These are phyloP conservation scores for Trichoderma cornu-damae DNA, from an alignment of 2,329 filamentous ascomycete genomes.

Conservation along the genomic window DNA sequence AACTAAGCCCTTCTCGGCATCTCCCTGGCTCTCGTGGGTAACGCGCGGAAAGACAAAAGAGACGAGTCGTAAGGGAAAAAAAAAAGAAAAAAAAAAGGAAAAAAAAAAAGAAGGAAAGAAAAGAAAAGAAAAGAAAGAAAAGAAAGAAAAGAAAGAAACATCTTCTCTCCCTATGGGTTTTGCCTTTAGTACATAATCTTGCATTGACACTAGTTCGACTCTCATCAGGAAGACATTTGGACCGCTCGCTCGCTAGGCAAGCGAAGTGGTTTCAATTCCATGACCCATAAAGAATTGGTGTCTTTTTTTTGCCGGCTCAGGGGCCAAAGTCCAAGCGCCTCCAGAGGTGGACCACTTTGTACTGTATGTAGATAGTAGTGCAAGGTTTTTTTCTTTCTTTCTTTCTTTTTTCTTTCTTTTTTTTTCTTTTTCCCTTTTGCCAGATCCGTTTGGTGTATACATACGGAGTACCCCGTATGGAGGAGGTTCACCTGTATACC, in stretches of 20 bases:
- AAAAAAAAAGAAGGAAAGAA: no score
- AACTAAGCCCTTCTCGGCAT: slow-evolving; percentile 5
- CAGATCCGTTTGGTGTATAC: no score
- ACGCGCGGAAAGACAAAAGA: slow-evolving; percentile 1
- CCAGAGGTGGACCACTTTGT: slow-evolving; percentile 2
- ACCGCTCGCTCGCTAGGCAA: slow-evolving; percentile 5
- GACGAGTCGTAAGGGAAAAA: no score
- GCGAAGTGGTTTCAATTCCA: slow-evolving; percentile 16
- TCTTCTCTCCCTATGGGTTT: background rate
- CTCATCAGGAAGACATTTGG: background rate
- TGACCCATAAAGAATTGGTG: slow-evolving; percentile 3
- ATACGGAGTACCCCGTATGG: background rate
- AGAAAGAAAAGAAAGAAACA: background rate
- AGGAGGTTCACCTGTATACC: slow-evolving; percentile 6
- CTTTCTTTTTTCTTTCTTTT: background rate
- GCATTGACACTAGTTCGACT: slow-evolving; percentile 1
- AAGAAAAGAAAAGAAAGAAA: no score
- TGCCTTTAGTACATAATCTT: no score
- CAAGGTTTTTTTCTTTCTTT: background rate
- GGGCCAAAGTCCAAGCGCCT: slow-evolving; percentile 12
- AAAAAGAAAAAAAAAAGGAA: no score
- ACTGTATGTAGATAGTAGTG: background rate
- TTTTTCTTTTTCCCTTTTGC: background rate
- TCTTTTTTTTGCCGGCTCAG: slow-evolving; percentile 14
- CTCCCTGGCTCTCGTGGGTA: background rate